phyloP scores from a whole-genome alignment of 2,329 filamentous ascomycete genomes.

The Arthrobotrys iridis region DNA sequence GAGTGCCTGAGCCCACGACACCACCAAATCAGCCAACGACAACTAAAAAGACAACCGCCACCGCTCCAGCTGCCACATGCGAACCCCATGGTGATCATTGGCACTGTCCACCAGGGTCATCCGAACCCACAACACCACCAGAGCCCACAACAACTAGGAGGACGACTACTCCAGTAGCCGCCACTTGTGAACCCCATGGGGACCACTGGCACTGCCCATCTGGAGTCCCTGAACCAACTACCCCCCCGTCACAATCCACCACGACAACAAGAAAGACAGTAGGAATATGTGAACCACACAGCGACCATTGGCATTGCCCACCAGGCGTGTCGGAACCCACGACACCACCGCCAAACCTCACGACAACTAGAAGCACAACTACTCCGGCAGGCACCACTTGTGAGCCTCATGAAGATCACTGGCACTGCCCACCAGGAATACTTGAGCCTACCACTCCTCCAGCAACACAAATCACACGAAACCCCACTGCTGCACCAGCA shows the following conservation, averaged over 20 bases:
- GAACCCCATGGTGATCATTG: not conserved
- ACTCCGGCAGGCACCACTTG: not conserved
- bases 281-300: not conserved
- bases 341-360: not conserved
- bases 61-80: not conserved
- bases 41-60: not conserved
- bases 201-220: constrained; percentile 10
- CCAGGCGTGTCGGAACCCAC: not conserved
- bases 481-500: not conserved
- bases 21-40: not conserved
- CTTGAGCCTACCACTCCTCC: not conserved
- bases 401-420: constrained; percentile 8
- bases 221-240: constrained; percentile 1
- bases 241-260: not conserved
- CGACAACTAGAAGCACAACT: not conserved
- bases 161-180: not conserved
- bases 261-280: not conserved
- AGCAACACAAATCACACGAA: not conserved
- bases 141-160: not conserved
- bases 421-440: constrained; percentile 1
- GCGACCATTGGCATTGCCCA: constrained; percentile 9
- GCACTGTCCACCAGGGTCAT: not conserved
- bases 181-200: not conserved
- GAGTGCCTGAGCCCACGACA: not conserved
- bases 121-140: not conserved